A percentile compares a stretch with the other conserved stretches of the same genome.
These are phyloP conservation scores for Protomyces macrosporus DNA, from an alignment of 1,139 yeast species.

Conservation along the genomic window DNA sequence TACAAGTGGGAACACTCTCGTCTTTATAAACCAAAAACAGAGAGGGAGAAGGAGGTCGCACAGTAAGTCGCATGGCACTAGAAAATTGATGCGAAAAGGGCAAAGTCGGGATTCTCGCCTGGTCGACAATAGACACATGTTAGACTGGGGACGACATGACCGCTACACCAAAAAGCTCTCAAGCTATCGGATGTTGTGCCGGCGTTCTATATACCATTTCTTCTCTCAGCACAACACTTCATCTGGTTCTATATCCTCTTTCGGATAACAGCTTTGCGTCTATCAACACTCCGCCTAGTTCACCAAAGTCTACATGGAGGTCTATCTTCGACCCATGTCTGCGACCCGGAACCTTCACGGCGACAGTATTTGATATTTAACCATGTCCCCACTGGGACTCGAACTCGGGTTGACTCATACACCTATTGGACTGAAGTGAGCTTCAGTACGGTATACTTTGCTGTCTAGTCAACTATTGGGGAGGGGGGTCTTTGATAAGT, in stretches of 20 bases:
- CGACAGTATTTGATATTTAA: neutral
- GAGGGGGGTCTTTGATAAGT: too few relatives aligned
- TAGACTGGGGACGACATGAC: neutral
- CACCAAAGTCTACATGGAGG: neutral
- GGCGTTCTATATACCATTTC: too few relatives aligned
- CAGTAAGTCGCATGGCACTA: too few relatives aligned
- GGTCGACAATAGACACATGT: too few relatives aligned
- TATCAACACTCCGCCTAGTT: neutral
- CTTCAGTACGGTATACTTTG: too few relatives aligned
- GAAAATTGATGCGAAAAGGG: neutral
- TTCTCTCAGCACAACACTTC: neutral
- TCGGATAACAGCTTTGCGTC: neutral
- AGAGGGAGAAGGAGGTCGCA: too few relatives aligned
- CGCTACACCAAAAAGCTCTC: neutral
- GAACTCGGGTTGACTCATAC: neutral
- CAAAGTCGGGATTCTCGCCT: too few relatives aligned
- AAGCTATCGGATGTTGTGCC: too few relatives aligned
- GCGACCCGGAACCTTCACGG: neutral
- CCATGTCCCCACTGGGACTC: neutral
- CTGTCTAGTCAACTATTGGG: too few relatives aligned
- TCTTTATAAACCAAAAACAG: too few relatives aligned
- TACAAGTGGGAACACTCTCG: too few relatives aligned
- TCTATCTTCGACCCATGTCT: neutral
- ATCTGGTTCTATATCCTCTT: neutral
- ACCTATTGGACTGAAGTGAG: neutral